Percentiles rank a stretch among this genome's conserved stretches.
phyloP scores from a whole-genome alignment of 2,329 filamentous ascomycete genomes.

The Periconia sp. region DNA sequence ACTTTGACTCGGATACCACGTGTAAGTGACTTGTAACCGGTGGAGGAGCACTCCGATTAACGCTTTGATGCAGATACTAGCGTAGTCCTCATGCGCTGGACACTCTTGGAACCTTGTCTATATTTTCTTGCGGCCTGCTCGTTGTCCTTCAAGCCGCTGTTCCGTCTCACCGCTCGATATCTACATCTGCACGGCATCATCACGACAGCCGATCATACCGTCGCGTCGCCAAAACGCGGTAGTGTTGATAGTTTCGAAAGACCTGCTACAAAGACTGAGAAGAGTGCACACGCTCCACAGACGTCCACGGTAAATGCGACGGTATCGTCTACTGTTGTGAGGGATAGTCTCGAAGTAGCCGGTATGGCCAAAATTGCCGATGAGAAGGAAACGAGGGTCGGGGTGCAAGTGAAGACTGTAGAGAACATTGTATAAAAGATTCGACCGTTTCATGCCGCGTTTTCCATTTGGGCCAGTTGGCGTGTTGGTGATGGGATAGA shows the following conservation, averaged over 20 bases:
- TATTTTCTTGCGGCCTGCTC: conserved; percentile 28
- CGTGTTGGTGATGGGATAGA: no score
- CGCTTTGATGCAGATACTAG: conserved; percentile 9
- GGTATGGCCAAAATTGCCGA: no score
- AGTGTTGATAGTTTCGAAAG: background rate
- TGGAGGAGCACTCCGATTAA: background rate
- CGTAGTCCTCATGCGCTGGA: conserved; percentile 24
- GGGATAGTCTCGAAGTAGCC: no score
- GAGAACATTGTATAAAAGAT: no score
- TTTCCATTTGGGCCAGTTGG: no score
- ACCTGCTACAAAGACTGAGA: background rate
- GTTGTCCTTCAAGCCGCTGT: conserved; percentile 27
- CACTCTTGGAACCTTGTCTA: conserved; percentile 28
- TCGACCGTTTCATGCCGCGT: no score
- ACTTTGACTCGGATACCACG: conserved; percentile 20
- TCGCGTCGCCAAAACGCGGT: background rate
- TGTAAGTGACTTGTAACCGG: conserved; percentile 12
- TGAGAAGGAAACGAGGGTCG: no score
- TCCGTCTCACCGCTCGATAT: conserved; percentile 19
- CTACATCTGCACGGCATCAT: conserved; percentile 21
- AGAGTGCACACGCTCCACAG: background rate
- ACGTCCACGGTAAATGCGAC: no score
- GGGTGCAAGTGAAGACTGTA: no score
- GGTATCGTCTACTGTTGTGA: no score
- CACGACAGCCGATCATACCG: conserved; percentile 2